Evolutionary conservation across 345 rosid genomes (phyloP).

Genomic region (Cardamine chenopodiifolia): DNA sequence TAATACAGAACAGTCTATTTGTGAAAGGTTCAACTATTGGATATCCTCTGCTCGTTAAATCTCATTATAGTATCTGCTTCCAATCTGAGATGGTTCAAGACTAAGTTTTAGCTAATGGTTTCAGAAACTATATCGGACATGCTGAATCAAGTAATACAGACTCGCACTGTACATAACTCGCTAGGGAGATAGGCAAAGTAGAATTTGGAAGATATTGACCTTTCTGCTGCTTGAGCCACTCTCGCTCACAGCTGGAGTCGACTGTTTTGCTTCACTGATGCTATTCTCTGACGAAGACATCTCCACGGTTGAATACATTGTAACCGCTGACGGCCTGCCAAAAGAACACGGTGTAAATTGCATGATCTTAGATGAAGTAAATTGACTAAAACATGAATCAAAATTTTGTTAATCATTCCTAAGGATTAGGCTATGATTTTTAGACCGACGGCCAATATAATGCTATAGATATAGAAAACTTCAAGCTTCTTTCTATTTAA

Average conservation of each 20-base stretch:
- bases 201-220: slow-evolving; percentile 51
- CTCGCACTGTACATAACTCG: background rate
- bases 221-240: slow-evolving; percentile 70
- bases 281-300: slow-evolving; percentile 78
- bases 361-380: background rate
- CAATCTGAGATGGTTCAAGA: background rate
- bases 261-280: slow-evolving; percentile 60
- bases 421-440: background rate
- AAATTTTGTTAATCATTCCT: background rate
- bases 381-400: background rate
- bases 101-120: slow-evolving; percentile 14
- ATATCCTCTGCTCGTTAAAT: background rate
- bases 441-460: background rate
- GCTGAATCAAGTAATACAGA: slow-evolving; percentile 3
- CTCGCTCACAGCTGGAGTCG: slow-evolving; percentile 66
- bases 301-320: slow-evolving; percentile 58
- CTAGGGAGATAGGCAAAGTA: slow-evolving; percentile 10
- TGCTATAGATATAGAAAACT: background rate
- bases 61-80: background rate
- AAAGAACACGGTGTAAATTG: slow-evolving; percentile 10
- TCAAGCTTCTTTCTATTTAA: slow-evolving; percentile 3
- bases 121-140: background rate
- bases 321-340: slow-evolving; percentile 66
- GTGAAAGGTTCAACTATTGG: background rate
- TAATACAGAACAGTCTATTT: no score